Evolutionary conservation across 139 green algal species (phyloP).

Genomic region (Chlorella sp.): DNA sequence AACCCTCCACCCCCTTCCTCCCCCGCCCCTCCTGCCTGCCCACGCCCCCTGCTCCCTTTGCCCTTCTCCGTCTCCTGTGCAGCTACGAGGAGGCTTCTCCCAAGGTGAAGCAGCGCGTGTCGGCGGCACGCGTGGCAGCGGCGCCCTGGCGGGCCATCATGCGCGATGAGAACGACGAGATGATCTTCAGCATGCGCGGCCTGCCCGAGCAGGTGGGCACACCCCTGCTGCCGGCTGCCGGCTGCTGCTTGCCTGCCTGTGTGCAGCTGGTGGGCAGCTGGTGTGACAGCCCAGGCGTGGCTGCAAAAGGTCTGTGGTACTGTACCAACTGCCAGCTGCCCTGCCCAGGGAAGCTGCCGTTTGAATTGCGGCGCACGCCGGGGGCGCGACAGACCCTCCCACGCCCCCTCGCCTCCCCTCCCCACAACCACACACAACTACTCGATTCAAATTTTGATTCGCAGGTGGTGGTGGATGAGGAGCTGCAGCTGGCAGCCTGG

Average conservation of each 20-base stretch:
- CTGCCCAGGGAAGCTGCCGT: too few relatives aligned
- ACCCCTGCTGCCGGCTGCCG: too few relatives aligned
- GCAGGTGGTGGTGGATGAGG: background rate
- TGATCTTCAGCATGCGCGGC: constrained; percentile 19
- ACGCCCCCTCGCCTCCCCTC: background rate
- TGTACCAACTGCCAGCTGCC: too few relatives aligned
- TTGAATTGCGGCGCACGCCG: background rate
- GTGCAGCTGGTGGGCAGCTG: too few relatives aligned
- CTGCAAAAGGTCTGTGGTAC: too few relatives aligned
- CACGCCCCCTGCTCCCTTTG: background rate
- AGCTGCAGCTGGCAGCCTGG: constrained; percentile 18
- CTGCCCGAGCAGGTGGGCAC: background rate
- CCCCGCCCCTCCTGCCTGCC: background rate
- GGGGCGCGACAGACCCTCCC: background rate
- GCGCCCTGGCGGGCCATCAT: constrained; percentile 15
- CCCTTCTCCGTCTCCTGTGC: background rate
- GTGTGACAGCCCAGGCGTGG: too few relatives aligned
- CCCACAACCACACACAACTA: background rate
- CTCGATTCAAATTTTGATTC: too few relatives aligned
- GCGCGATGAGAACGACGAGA: background rate
- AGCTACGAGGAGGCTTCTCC: constrained; percentile 28
- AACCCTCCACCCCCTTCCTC: too few relatives aligned
- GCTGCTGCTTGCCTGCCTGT: too few relatives aligned
- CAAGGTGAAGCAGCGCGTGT: constrained; percentile 11
- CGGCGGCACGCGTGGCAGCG: background rate